Evolutionary conservation across 2,329 filamentous ascomycete species (phyloP).

Genomic region (Colletotrichum echinochloae): DNA sequence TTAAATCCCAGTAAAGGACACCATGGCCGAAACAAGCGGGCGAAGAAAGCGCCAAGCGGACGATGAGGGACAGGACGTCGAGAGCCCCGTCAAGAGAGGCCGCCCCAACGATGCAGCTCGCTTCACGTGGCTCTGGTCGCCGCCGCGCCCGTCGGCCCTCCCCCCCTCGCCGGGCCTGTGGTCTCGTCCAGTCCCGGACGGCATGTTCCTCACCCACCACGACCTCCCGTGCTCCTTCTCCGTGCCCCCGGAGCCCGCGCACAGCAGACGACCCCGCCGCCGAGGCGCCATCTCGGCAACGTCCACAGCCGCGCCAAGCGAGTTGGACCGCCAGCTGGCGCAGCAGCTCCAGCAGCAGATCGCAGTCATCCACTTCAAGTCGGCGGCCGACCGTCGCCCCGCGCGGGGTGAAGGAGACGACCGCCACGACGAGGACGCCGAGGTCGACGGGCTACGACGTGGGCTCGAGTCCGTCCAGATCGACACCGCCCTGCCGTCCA

Average conservation of each 20-base stretch:
- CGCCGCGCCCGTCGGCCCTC: background rate
- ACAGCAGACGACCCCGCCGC: slow-evolving; percentile 16
- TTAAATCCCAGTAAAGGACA: slow-evolving; percentile 14
- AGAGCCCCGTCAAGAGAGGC: slow-evolving; percentile 15
- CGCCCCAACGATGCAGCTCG: background rate
- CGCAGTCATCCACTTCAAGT: slow-evolving; percentile 19
- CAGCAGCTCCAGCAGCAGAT: slow-evolving; percentile 36
- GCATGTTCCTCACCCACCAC: slow-evolving; percentile 16
- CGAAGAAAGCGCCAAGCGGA: slow-evolving; percentile 30
- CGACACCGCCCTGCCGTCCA: slow-evolving; percentile 25
- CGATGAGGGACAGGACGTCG: slow-evolving; percentile 9
- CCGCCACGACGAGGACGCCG: background rate
- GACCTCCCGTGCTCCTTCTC: slow-evolving; percentile 28
- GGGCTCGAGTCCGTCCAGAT: slow-evolving; percentile 35
- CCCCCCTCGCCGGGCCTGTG: slow-evolving; percentile 17
- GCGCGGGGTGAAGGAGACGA: background rate
- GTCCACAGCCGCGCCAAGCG: slow-evolving; percentile 12
- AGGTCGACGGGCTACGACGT: slow-evolving; percentile 21
- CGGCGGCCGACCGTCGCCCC: background rate
- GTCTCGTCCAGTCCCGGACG: slow-evolving; percentile 15
- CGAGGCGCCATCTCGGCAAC: slow-evolving; percentile 36
- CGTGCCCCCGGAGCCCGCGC: slow-evolving; percentile 8
- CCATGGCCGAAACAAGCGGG: slow-evolving; percentile 25
- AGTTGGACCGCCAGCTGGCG: slow-evolving; percentile 28
- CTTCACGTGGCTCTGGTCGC: slow-evolving; percentile 35